Evolutionary conservation across 2,329 filamentous ascomycete genomes (phyloP).

Genomic region (Stachybotrys chartarum): DNA sequence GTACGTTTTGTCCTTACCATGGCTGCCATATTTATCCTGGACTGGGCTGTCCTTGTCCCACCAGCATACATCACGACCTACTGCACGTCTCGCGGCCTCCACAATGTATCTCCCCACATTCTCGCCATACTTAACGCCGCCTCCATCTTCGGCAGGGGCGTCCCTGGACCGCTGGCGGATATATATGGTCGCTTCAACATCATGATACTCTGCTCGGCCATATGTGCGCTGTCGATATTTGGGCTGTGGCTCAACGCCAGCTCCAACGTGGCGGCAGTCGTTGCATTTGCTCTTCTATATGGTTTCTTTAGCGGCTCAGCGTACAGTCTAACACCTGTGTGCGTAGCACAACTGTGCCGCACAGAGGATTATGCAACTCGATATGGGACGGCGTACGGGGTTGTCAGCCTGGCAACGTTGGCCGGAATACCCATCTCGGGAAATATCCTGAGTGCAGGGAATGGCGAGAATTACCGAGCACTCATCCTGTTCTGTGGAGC

Average conservation of each 20-base stretch:
- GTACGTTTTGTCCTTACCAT: slow-evolving; percentile 44
- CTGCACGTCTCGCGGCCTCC: slow-evolving; percentile 23
- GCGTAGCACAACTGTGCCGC: slow-evolving; percentile 61
- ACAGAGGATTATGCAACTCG: slow-evolving; percentile 63
- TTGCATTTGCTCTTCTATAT: slow-evolving; percentile 58
- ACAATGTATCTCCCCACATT: slow-evolving; percentile 1
- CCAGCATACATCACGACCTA: slow-evolving; percentile 5
- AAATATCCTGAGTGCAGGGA: slow-evolving; percentile 29
- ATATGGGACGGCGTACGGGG: slow-evolving; percentile 62
- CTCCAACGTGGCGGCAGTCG: slow-evolving; percentile 36
- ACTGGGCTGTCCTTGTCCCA: slow-evolving; percentile 5
- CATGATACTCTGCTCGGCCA: slow-evolving; percentile 1
- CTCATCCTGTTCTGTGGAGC: slow-evolving; percentile 7
- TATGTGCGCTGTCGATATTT: slow-evolving; percentile 4
- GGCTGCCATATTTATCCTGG: slow-evolving; percentile 28
- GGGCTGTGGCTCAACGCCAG: slow-evolving; percentile 4
- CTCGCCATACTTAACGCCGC: slow-evolving; percentile 4
- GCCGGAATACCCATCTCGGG: slow-evolving; percentile 54
- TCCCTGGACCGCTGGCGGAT: slow-evolving; percentile 5
- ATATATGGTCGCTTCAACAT: slow-evolving; percentile 4
- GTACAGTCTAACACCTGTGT: slow-evolving; percentile 65
- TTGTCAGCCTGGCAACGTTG: slow-evolving; percentile 54
- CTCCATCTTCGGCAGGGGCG: slow-evolving; percentile 1
- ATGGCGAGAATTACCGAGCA: slow-evolving; percentile 3
- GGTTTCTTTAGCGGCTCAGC: slow-evolving; percentile 65